Percentiles rank a stretch among this genome's conserved stretches.
Evolutionary conservation across 805 yeast genomes (phyloP).

Genomic region (Candida maesae): DNA sequence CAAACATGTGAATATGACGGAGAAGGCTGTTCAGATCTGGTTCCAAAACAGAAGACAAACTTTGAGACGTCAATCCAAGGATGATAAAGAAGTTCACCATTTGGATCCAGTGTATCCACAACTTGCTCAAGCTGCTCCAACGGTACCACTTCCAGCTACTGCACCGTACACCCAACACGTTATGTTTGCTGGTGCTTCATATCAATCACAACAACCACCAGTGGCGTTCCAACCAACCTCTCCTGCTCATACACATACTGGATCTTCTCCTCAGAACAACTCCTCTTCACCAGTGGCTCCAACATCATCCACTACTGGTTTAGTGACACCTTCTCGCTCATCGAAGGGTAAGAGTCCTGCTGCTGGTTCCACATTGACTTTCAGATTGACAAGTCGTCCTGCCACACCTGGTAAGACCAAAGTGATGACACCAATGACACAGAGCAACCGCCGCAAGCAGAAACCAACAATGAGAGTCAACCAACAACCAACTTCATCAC

Average conservation of each 20-base stretch:
- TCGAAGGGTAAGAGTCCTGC: constrained; percentile 11
- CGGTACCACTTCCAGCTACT: background rate
- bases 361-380: constrained; percentile 21
- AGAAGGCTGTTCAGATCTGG: constrained; percentile 97
- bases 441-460: constrained; percentile 3
- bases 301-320: constrained; percentile 7
- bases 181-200: constrained; percentile 1
- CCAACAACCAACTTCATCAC: constrained; percentile 19
- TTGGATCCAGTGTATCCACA: constrained; percentile 15
- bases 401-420: constrained; percentile 10
- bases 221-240: background rate
- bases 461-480: constrained; percentile 20
- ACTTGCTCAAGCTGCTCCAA: constrained; percentile 1
- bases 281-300: background rate
- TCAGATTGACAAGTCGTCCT: constrained; percentile 16
- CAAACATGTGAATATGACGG: constrained; percentile 82
- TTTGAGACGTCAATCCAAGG: constrained; percentile 47
- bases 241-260: background rate
- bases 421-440: constrained; percentile 12
- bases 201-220: constrained; percentile 4
- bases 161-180: background rate
- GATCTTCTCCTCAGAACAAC: background rate
- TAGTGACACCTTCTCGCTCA: constrained; percentile 18
- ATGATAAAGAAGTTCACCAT: constrained; percentile 28
- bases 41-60: constrained; percentile 94